Evolutionary conservation across 176 grass and related monocot species (phyloP), one percentile per base, ranked within the genome.

Genomic region (Cocos nucifera): DNA sequence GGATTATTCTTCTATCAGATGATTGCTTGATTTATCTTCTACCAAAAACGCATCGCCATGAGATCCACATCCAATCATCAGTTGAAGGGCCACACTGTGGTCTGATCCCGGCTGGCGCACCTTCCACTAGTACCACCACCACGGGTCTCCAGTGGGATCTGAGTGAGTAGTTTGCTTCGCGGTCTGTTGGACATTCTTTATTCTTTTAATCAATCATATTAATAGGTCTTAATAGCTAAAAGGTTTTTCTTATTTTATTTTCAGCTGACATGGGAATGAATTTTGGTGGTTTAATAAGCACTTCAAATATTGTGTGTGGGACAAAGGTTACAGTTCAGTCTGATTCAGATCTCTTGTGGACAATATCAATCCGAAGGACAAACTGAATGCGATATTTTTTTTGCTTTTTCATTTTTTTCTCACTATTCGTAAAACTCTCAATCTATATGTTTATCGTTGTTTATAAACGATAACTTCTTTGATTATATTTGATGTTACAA

Each of bases 301-400:
- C 93, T 67, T 97, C 87, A 49, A 97, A 97, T 69, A 63, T 88
- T 12, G 93, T 88, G 28, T 66, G 76, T 5, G 76, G 78, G 6
- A 81, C 85, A 24, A 85, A 66, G 62, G 65, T 91, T 39, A 88
- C 84, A 0, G 76, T 97, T 58, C 64, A 51, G 22, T 97, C 92
- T 48, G 87, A 88, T 79, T 61, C 81, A 77, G 87, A 98, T 80
- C 75, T 98, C 72, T 61, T 98, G n/a, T 98, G 93, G 87, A 98
- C 93, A 24, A 92, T 81, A 83, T 97, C 87, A 1, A 75, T 97
- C 19, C 74, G 62, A 51, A 75, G 83, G 17, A 49, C 44, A 19
- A 57, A 61, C 10, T 44, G 35, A 44, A 44, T 44, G 8, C 35
- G 2, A 84, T 12, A 61, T 48, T 50, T 53, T n/a, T 6, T 56